These are phyloP conservation scores for Solanum bulbocastanum DNA, from an alignment of 257 asterid species.

Conservation along the genomic window DNA sequence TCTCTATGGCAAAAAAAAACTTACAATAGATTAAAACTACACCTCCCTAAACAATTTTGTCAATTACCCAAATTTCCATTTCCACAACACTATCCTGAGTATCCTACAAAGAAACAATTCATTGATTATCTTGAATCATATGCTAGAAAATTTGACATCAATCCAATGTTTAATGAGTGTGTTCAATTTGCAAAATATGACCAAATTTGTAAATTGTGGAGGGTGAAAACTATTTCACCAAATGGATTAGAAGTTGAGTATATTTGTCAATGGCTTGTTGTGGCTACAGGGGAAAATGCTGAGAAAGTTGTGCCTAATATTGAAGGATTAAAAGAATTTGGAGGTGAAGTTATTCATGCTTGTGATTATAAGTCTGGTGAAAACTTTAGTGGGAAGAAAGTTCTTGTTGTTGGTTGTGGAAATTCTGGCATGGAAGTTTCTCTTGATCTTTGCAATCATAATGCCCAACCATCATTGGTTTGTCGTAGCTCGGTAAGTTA, in stretches of 20 bases:
- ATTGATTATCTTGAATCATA: slow-evolving; percentile 12
- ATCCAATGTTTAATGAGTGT: slow-evolving; percentile 6
- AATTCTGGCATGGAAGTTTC: slow-evolving; percentile 25
- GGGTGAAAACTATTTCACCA: not conserved
- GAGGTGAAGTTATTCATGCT: slow-evolving; percentile 13
- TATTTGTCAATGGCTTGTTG: slow-evolving; percentile 18
- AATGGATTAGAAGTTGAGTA: slow-evolving; percentile 4
- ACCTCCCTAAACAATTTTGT: slow-evolving; percentile 9
- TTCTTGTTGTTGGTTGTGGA: slow-evolving; percentile 25
- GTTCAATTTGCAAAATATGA: slow-evolving; percentile 5
- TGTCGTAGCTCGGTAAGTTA: slow-evolving; percentile 15
- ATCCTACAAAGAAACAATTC: slow-evolving; percentile 18
- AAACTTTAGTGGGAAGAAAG: slow-evolving; percentile 7
- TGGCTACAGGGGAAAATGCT: slow-evolving; percentile 23
- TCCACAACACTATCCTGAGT: slow-evolving; percentile 8
- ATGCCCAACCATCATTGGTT: slow-evolving; percentile 19
- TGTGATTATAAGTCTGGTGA: slow-evolving; percentile 18
- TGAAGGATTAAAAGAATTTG: slow-evolving; percentile 13
- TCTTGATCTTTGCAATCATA: slow-evolving; percentile 18
- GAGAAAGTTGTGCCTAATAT: slow-evolving; percentile 10
- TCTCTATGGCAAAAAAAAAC: slow-evolving; percentile 10
- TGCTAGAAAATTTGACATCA: slow-evolving; percentile 1
- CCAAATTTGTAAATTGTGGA: slow-evolving; percentile 4
- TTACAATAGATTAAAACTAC: slow-evolving; percentile 5
- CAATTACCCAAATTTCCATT: slow-evolving; percentile 7